A percentile compares a stretch with the other conserved stretches of the same genome.
These are phyloP conservation scores for Parasarocladium wereldwijsianum DNA, from an alignment of 2,329 filamentous ascomycete species.

Conservation along the genomic window DNA sequence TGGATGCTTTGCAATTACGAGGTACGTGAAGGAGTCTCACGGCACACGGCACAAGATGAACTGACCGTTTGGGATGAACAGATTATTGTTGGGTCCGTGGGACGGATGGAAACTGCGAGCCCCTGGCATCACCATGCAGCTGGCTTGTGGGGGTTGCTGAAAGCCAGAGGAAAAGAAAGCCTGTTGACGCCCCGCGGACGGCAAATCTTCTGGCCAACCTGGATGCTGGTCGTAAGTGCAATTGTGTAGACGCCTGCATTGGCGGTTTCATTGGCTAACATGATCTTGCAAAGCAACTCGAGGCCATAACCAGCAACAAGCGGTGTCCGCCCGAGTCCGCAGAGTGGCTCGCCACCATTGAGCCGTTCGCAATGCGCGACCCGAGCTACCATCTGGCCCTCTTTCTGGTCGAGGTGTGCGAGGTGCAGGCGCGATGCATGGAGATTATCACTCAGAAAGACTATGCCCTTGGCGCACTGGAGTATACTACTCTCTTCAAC, in stretches of 20 bases:
- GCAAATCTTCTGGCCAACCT: constrained; percentile 22
- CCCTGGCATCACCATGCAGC: constrained; percentile 22
- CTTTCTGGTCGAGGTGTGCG: constrained; percentile 15
- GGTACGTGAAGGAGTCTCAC: constrained; percentile 9
- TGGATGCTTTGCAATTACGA: constrained; percentile 26
- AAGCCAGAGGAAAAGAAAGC: constrained; percentile 15
- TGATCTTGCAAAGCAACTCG: constrained; percentile 18
- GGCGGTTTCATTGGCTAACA: no score
- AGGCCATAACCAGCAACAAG: constrained; percentile 16
- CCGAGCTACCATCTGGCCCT: constrained; percentile 12
- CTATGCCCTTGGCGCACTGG: constrained; percentile 12
- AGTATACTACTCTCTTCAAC: constrained; percentile 13
- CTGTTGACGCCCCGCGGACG: constrained; percentile 13
- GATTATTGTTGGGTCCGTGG: constrained; percentile 19
- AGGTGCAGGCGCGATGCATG: constrained; percentile 13
- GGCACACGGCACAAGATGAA: not conserved
- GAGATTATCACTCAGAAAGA: constrained; percentile 13
- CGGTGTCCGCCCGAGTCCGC: constrained; percentile 20
- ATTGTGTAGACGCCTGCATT: no score
- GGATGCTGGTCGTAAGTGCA: constrained; percentile 22
- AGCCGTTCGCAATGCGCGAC: constrained; percentile 8
- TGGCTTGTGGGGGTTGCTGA: constrained; percentile 21
- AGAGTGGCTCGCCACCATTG: constrained; percentile 19
- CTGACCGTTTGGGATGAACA: not conserved
- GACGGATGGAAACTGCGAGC: constrained; percentile 11